Evolutionary conservation across 148 eudicot genomes (phyloP), one percentile per base, ranked within the genome.

Genomic region (Silene latifolia): DNA sequence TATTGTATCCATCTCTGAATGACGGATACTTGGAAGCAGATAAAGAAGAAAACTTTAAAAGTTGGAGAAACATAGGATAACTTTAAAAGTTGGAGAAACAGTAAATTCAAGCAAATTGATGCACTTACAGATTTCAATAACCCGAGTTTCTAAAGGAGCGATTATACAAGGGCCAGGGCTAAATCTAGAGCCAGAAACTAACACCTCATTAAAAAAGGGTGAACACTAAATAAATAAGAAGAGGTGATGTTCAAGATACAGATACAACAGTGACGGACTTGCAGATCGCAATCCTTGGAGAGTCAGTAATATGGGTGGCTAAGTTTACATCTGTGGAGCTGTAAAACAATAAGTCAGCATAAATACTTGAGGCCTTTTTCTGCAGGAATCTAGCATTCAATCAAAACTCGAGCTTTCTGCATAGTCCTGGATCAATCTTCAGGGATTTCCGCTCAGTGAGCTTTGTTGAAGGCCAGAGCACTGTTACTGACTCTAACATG

Each of bases 371-470:
- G 48, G 69, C 56, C 47, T 18, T 48, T 51, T 56, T n/a, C 29
- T 27, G 29, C 35, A 32, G 3, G 3, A 32, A 32, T 32, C 35
- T 32, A 32, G 35, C 35, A 32, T 32, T 61, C 61, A 2, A 67
- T 83, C 79, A 90, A 79, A 90, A 90, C 51, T 90, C 89, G 3
- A 92, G 93, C 88, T 86, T 92, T 69, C 84, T 79, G 86, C 90
- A 86, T 60, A 92, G 68, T 13, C 80, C 82, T 9, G 70, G 84
- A 67, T 86, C 89, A 61, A 90, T 82, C 42, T 68, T 82, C 70
- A 80, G 78, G 0, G 74, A 66, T 71, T 81, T 86, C 23, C 78
- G 75, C 15, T 51, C n/a, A 23, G 54, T 46, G 8, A 76, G 51
- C 82, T 86, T 92, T 48, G 85, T 18, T 3, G 96, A 93, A 74